A percentile compares a stretch with the other conserved stretches of the same genome.
Conservation (phyloP, 768 basidiomycete species). For the Lactifluus subvellereus region DNA sequence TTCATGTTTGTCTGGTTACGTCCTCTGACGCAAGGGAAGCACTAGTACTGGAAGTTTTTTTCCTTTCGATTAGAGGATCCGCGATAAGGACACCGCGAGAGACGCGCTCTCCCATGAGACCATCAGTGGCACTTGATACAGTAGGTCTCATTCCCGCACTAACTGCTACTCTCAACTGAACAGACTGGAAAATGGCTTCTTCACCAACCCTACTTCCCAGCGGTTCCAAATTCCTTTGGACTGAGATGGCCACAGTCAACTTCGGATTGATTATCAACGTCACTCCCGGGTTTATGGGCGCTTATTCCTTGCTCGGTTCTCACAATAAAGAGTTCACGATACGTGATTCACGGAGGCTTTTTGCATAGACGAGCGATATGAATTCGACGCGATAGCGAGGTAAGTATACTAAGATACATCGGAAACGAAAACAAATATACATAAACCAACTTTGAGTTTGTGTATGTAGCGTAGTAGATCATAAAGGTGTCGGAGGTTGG, state of each 20-base stretch:
- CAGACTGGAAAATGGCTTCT: no score
- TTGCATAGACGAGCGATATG: neutral
- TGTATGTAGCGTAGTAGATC: neutral
- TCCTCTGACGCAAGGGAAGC: slow-evolving; percentile 16
- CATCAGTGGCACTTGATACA: no score
- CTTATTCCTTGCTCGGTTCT: neutral
- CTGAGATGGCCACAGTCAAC: neutral
- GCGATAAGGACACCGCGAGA: neutral
- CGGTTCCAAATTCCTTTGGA: no score
- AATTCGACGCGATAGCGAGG: neutral
- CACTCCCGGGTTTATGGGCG: slow-evolving; percentile 4
- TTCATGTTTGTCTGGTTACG: slow-evolving; percentile 13
- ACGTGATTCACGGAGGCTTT: neutral
- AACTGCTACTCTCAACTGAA: no score
- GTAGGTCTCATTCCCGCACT: no score
- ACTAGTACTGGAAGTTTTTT: neutral
- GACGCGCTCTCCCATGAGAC: neutral
- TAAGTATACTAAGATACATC: neutral
- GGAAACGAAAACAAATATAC: neutral
- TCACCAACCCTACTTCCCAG: no score
- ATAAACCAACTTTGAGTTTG: neutral
- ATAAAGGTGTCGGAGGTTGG: neutral
- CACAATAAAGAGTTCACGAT: neutral
- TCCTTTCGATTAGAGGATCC: neutral
- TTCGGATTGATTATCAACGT: slow-evolving; percentile 1